Evolutionary conservation across 768 basidiomycete species (phyloP).

Genomic region (Chalciporus pseudorubinellus): DNA sequence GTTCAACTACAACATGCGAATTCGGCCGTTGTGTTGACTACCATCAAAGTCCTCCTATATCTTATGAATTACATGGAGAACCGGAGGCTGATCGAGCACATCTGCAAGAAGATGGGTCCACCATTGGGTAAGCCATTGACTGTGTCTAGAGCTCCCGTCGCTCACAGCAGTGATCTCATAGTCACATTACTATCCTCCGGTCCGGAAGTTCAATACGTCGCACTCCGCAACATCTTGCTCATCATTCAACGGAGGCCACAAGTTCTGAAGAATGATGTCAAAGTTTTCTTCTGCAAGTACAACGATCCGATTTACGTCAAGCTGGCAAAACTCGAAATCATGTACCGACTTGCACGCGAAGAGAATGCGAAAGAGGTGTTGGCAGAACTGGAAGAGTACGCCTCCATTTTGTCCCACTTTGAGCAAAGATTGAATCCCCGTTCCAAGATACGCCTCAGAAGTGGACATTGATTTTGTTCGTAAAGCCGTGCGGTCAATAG

Average conservation of each 20-base stretch:
- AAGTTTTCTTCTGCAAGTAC: constrained; percentile 99
- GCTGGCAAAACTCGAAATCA: constrained; percentile 96
- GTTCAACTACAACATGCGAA: constrained; percentile 97
- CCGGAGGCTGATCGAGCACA: constrained; percentile 76
- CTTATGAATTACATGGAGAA: constrained; percentile 99
- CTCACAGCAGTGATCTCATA: constrained; percentile 31
- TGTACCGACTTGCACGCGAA: constrained; percentile 95
- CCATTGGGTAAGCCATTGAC: constrained; percentile 65
- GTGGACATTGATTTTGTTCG: constrained; percentile 98
- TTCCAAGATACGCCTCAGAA: constrained; percentile 87
- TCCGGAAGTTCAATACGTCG: constrained; percentile 98
- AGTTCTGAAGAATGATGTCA: constrained; percentile 95
- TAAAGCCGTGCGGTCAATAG: constrained; percentile 96
- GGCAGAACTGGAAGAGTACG: constrained; percentile 91
- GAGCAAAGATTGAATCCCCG: not conserved
- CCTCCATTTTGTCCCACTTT: not conserved
- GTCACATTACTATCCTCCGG: constrained; percentile 96
- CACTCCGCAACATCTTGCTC: constrained; percentile 91
- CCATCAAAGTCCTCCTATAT: constrained; percentile 92
- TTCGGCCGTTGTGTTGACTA: constrained; percentile 97
- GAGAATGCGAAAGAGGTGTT: constrained; percentile 92
- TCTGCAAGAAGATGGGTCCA: constrained; percentile 98
- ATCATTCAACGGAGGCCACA: constrained; percentile 94
- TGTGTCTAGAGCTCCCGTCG: not conserved
- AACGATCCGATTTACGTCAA: constrained; percentile 99